Base-by-base conservation (phyloP, 2,329 filamentous ascomycete species). In the Pyrenophora teres region DNA sequence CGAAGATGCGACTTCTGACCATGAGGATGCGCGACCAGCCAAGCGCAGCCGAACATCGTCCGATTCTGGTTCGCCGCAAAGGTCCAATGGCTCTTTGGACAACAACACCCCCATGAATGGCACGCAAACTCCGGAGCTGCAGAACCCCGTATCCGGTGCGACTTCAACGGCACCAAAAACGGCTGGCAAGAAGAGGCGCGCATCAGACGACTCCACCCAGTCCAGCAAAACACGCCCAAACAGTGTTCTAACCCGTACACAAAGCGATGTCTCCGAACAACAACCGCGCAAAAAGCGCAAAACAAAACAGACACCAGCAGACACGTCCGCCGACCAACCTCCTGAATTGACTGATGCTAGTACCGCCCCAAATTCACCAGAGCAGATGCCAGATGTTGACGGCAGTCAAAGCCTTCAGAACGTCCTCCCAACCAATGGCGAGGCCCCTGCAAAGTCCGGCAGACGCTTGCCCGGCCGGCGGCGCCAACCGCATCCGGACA, bases 401-500 rank as follows among this genome's bases (percentile, higher is more conserved):
- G 61, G 61, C 60, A 62, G 59, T 50, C 64, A 70, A 46, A 65
- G 57, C 51, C 57, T 73, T 35, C 68, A 71, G 35, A 67, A 71
- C 59, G 66, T 69, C 43, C 58, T 73, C 39, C 69, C 69, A 18
- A 63, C 63, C 59, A 69, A 67, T 68, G 65, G 69, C 58, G 71
- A 73, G 48, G 67, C 60, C 33, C 65, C 70, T 60, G 62, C 63
- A 57, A 75, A 75, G 60, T 55, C 60, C 40, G 60, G 68, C 48
- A 73, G 68, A 60, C 70, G 69, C 36, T 60, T 76, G 46, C 74
- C 74, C 45, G 78, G 77, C 50, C 71, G 78, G 54, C 71, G 78
- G 39, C 71, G 78, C 65, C 78, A 78, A 55, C 76, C 76, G 46
- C 77, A 81, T 72, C 62, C 75, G 45, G 73, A 77, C 60, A 65